A percentile compares a stretch with the other conserved stretches of the same genome.
These are phyloP conservation scores for Quillaja saponaria DNA, from an alignment of 306 rosid species.

Conservation along the genomic window DNA sequence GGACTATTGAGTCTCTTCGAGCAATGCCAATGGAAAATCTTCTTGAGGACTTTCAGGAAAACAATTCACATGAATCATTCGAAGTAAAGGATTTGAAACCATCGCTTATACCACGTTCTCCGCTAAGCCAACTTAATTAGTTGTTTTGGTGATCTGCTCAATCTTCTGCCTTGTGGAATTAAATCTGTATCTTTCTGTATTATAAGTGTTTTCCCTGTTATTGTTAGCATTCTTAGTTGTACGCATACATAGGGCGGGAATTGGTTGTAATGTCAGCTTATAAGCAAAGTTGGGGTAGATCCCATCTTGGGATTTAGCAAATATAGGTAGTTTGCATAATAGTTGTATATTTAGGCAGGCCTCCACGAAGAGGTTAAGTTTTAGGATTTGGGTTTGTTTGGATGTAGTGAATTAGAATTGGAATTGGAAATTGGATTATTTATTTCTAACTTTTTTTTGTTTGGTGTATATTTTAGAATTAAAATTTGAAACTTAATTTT, in stretches of 20 bases:
- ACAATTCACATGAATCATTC: constrained; percentile 53
- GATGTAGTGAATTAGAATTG: too few species aligned
- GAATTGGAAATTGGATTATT: too few species aligned
- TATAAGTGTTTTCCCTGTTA: too few species aligned
- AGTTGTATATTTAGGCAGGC: constrained; percentile 45
- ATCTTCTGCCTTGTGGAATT: constrained; percentile 11
- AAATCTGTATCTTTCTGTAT: constrained; percentile 47
- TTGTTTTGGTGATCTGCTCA: background rate
- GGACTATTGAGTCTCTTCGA: constrained; percentile 79
- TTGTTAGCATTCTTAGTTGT: constrained; percentile 14
- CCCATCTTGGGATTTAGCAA: constrained; percentile 68
- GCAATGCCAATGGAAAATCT: constrained; percentile 84
- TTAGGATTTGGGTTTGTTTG: too few species aligned
- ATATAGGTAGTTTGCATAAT: constrained; percentile 24
- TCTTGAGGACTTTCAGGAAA: constrained; percentile 85
- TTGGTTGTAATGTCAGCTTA: constrained; percentile 28
- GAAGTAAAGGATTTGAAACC: constrained; percentile 79
- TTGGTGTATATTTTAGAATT: too few species aligned
- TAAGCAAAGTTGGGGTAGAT: constrained; percentile 41
- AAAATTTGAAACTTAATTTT: too few species aligned
- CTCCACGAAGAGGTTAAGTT: background rate
- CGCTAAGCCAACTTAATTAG: constrained; percentile 69
- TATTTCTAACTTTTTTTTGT: too few species aligned
- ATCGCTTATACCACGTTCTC: constrained; percentile 89
- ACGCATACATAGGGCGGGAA: constrained; percentile 11